Percentiles rank a stretch among this genome's conserved stretches.
phyloP scores from a whole-genome alignment of 306 rosid species.

The Cicer yamashitae region DNA sequence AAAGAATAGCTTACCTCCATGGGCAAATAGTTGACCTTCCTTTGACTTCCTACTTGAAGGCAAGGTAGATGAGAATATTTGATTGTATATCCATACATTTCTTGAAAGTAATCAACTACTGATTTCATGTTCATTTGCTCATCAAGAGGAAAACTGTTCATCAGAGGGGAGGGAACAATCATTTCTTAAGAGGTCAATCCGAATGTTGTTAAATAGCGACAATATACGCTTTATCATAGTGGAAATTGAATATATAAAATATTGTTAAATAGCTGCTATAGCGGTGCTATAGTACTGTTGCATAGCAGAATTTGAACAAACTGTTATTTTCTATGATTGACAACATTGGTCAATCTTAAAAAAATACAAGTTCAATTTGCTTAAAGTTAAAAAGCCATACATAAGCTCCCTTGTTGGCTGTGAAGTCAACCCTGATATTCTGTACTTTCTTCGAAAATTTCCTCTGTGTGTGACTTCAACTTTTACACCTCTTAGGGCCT shows the following conservation, averaged over 20 bases:
- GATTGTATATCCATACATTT: slow-evolving; percentile 54
- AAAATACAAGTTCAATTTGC: background rate
- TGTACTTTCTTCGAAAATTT: slow-evolving; percentile 56
- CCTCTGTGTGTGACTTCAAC: slow-evolving; percentile 61
- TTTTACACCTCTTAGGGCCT: slow-evolving; percentile 63
- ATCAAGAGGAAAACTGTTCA: slow-evolving; percentile 58
- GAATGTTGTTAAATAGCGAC: background rate
- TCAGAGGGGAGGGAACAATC: background rate
- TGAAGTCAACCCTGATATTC: slow-evolving; percentile 59
- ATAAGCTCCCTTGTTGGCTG: slow-evolving; percentile 64
- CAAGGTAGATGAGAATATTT: slow-evolving; percentile 55
- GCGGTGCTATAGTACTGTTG: too few species aligned
- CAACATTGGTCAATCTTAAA: background rate
- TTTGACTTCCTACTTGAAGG: slow-evolving; percentile 55
- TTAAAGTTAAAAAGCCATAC: slow-evolving; percentile 40
- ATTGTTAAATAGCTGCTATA: too few species aligned
- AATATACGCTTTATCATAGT: too few species aligned
- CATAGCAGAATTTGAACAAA: too few species aligned
- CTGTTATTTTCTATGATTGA: too few species aligned
- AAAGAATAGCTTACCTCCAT: slow-evolving; percentile 50
- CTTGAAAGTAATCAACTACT: slow-evolving; percentile 62
- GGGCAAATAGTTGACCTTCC: slow-evolving; percentile 53
- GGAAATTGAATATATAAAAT: too few species aligned
- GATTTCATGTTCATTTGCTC: slow-evolving; percentile 65
- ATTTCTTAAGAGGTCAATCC: background rate